Evolutionary conservation across 1,139 yeast genomes (phyloP).

Genomic region (Sugiyamaella pinicola): DNA sequence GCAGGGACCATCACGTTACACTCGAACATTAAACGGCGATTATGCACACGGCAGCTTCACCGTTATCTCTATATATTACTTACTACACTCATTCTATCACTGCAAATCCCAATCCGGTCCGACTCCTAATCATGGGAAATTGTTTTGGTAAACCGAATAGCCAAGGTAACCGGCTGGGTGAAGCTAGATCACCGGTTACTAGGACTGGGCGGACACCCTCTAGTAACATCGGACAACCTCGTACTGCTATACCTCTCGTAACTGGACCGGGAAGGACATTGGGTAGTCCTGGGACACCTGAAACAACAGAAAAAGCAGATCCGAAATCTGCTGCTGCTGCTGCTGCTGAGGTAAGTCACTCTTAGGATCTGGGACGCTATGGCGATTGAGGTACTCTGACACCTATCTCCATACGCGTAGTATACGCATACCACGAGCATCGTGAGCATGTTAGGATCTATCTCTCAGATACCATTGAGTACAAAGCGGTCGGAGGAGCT

Average conservation of each 20-base stretch:
- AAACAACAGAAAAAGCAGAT: constrained; percentile 15
- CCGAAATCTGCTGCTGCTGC: constrained; percentile 34
- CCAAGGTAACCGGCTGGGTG: constrained; percentile 7
- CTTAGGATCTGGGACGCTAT: no score
- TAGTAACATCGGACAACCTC: background rate
- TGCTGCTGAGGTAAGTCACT: constrained; percentile 35
- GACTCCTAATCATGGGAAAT: constrained; percentile 13
- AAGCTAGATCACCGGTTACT: background rate
- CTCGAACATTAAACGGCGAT: background rate
- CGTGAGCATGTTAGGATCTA: no score
- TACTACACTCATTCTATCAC: background rate
- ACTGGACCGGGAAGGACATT: constrained; percentile 9
- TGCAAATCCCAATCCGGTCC: background rate
- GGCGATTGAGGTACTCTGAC: no score
- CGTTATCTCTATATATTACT: background rate
- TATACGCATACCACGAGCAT: no score
- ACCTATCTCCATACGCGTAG: no score
- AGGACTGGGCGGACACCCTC: constrained; percentile 3
- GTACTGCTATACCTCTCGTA: background rate
- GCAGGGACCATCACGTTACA: background rate
- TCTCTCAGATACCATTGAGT: no score
- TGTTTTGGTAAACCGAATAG: constrained; percentile 17
- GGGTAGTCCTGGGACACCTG: constrained; percentile 8
- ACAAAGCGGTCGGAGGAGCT: background rate
- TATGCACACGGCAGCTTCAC: constrained; percentile 4